Evolutionary conservation across 257 asterid genomes (phyloP), one percentile per base, ranked within the genome.

Genomic region (Penstemon davidsonii): DNA sequence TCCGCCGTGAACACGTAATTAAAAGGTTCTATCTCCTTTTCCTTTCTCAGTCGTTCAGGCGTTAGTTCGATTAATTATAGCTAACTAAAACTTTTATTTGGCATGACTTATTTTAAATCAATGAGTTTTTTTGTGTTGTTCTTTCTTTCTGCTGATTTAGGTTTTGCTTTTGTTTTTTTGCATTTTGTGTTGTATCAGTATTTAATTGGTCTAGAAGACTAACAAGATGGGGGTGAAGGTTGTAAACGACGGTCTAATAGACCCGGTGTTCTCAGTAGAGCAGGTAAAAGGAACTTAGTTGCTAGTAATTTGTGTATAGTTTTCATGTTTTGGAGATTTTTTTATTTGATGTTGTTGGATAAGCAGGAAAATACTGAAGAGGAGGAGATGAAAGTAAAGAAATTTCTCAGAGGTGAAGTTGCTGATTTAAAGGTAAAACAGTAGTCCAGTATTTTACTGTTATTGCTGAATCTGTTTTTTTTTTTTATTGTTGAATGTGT

Each of bases 321-420:
- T 54, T 56, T 55, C 3, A 15, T 1, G n/a, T 40, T 51, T 44
- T 42, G 25, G 41, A 45, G 12, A 7, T n/a, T 53, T 43, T 60
- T 43, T 67, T 50, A 52, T 59, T 59, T n/a, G 19, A 55, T 54
- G 38, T n/a, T n/a, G n/a, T 62, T 59, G 37, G 75, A 10, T 63
- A 58, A 64, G 75, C 79, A 90, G 96, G 91, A 71, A 33, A 47
- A 68, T 57, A 71, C 82, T 42, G 91, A 76, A 62, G 95, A 84
- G 80, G 88, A 80, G 76, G 95, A 85, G 63, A 68, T 49, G 72
- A 84, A 68, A 55, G 81, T 78, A 18, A 76, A 80, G 71, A 93
- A 93, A 76, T 90, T 85, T 78, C 87, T 84, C 36, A 83, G 95
- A 82, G 97, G 97, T 43, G 91, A 84, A 80, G 84, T 80, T 59